phyloP scores from a whole-genome alignment of 495 filamentous ascomycete genomes.

The Xylaria palmicola region DNA sequence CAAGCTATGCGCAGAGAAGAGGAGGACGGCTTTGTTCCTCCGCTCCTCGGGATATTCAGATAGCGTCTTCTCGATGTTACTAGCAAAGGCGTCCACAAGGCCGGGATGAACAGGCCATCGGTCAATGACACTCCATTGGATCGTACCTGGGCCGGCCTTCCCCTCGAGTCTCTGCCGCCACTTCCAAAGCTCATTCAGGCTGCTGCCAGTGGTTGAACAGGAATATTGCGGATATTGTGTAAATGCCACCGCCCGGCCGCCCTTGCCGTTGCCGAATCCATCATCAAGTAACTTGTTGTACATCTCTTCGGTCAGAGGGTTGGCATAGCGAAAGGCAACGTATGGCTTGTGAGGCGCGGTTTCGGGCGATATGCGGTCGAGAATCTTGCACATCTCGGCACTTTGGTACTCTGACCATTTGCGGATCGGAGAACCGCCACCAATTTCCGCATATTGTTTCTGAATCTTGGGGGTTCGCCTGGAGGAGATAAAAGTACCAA shows the following conservation, averaged over 20 bases:
- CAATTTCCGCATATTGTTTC: conserved; percentile 92
- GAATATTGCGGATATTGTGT: conserved; percentile 99
- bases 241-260: conserved; percentile 91
- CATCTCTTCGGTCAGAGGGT: conserved; percentile 91
- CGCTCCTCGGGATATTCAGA: conserved; percentile 78
- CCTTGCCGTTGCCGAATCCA: conserved; percentile 82
- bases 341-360: conserved; percentile 98
- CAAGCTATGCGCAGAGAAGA: conserved; percentile 94
- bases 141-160: conserved; percentile 63
- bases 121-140: conserved; percentile 97
- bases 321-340: conserved; percentile 96
- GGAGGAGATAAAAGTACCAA: conserved; percentile 81
- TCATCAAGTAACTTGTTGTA: conserved; percentile 79
- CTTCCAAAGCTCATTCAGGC: conserved; percentile 96
- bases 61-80: conserved; percentile 82
- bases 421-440: conserved; percentile 93
- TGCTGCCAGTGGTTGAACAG: conserved; percentile 97
- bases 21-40: conserved; percentile 73
- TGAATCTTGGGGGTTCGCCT: conserved; percentile 93
- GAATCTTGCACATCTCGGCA: conserved; percentile 89
- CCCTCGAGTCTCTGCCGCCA: conserved; percentile 88
- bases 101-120: conserved; percentile 92
- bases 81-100: conserved; percentile 85
- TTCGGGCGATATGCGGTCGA: conserved; percentile 85
- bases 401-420: conserved; percentile 97